These are phyloP conservation scores for Gaeumannomyces tritici DNA, from an alignment of 2,329 filamentous ascomycete species.

Conservation along the genomic window DNA sequence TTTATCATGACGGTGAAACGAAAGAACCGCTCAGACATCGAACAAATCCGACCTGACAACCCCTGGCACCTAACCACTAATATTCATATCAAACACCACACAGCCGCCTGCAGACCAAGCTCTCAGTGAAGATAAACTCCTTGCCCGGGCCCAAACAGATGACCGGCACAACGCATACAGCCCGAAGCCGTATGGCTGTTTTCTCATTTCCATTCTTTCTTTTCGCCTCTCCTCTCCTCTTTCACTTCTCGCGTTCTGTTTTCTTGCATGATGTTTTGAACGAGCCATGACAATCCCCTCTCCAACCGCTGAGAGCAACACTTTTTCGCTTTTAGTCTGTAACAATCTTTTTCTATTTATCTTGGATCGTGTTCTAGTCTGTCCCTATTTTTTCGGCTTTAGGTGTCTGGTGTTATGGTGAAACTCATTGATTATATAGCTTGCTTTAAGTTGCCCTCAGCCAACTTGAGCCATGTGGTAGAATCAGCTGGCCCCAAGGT, in stretches of 20 bases:
- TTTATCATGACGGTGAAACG: not conserved
- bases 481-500: not conserved
- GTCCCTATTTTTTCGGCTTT: not conserved
- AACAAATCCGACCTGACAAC: not conserved
- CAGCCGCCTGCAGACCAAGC: not conserved
- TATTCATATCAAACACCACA: not conserved
- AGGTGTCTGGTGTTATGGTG: not conserved
- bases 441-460: not conserved
- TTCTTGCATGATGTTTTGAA: not conserved
- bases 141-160: not conserved
- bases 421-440: not conserved
- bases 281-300: not conserved
- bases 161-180: not conserved
- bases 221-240: too few species aligned
- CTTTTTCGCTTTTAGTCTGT: not conserved
- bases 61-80: not conserved
- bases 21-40: not conserved
- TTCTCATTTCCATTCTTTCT: not conserved
- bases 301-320: not conserved
- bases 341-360: not conserved
- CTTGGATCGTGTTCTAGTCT: not conserved
- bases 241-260: too few species aligned
- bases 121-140: not conserved
- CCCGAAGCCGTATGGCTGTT: not conserved
- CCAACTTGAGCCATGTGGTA: not conserved